Evolutionary conservation across 1,284 basidiomycete species (phyloP).

Genomic region (Stygiomarasmius scandens): DNA sequence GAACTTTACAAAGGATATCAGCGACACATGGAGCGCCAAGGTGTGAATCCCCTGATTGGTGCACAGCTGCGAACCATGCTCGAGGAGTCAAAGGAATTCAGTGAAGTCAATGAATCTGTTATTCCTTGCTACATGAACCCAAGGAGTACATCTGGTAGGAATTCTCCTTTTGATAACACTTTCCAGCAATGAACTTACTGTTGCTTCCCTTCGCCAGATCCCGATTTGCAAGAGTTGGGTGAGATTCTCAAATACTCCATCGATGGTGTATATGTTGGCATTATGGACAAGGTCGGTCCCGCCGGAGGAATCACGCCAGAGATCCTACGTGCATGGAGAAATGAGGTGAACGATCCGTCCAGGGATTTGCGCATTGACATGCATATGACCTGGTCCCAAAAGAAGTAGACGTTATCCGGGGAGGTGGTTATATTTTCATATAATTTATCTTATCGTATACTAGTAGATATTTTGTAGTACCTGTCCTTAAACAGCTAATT

Average conservation of each 20-base stretch:
- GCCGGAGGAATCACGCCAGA: constrained; percentile 6
- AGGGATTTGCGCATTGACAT: constrained; percentile 9
- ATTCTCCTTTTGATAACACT: not conserved
- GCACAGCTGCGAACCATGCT: constrained; percentile 1
- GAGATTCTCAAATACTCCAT: constrained; percentile 8
- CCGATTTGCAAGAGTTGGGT: constrained; percentile 6
- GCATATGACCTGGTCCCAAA: constrained; percentile 10
- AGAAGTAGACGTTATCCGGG: no score
- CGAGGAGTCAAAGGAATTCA: constrained; percentile 2
- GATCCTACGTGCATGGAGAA: constrained; percentile 5
- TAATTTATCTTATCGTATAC: no score
- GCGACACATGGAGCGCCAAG: constrained; percentile 2
- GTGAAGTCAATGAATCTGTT: constrained; percentile 3
- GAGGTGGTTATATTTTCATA: no score
- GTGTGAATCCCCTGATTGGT: constrained; percentile 4
- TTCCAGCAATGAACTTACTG: not conserved
- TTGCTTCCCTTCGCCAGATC: not conserved
- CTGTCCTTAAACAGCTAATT: no score
- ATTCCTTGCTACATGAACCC: constrained; percentile 11
- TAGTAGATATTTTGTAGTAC: no score
- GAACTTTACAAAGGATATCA: constrained; percentile 2
- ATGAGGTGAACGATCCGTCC: constrained; percentile 2
- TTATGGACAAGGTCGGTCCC: constrained; percentile 9
- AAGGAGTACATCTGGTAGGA: constrained; percentile 1
- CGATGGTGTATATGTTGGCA: constrained; percentile 7